Evolutionary conservation across 1,284 basidiomycete species (phyloP), one percentile per base, ranked within the genome.

Genomic region (Cryptococcus sp.): DNA sequence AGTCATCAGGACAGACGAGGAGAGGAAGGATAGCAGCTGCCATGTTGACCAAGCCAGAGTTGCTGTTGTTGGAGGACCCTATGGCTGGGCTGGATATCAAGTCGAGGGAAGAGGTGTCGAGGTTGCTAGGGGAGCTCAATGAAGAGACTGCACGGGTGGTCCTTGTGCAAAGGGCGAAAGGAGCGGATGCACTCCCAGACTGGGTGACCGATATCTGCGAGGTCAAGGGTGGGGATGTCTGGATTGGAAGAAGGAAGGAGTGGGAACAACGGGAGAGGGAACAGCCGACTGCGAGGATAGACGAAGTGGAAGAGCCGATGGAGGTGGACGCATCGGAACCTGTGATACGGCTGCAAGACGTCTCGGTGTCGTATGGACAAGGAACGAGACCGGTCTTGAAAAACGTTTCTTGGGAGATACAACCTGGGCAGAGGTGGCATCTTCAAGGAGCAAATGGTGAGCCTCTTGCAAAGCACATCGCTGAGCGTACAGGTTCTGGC

Each of bases 1-100:
- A 97, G 43, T 89, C 86, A 54, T 94, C 94, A 59, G 94, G 94
- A 0, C 94, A 98, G 75, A 95, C 85, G 19, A 74, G 94, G 32
- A 75, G 90, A 22, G 91, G 91, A 4, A 77, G 92, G 43, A 87
- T 98, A 39, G 77, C 87, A 2, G 82, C 82, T 56, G 87, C 88
- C 0, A 70, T 97, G 9, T 70, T 97, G 35, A 75, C 74, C 16
- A 75, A 78, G 35, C 87, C 89, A 0, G 78, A 82, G 51, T 58
- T 95, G 41, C 68, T 94, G 19, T 69, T 94, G 2, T 75, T 95
- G 12, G 90, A 94, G 56, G 91, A 94, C 65, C 90, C 91, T 1
- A 71, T 73, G 66, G 70, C 71, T 4, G 72, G 71, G 6, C 48
- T 74, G 18, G 72, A 74, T 47, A 60, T 65, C 1, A 19, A 31